Base-by-base conservation (phyloP, 495 filamentous ascomycete genomes). In the Rusavskia elegans region DNA sequence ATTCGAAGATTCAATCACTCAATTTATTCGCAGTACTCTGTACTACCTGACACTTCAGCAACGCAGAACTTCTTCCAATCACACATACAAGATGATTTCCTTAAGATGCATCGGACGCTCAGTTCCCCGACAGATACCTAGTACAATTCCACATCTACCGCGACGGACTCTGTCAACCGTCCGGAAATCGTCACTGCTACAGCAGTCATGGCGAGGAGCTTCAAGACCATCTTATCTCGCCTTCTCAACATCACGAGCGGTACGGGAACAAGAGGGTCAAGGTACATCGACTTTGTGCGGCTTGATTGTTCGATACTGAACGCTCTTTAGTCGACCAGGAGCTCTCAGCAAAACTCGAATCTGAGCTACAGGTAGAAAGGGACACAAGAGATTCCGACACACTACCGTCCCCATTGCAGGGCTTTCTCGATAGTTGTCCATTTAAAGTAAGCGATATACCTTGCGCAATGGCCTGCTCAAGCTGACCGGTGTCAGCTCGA, bases 331-430 rank as follows among this genome's bases (percentile, higher is more conserved):
- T 80, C 68, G 77, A 87, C 71, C 69, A 77, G 66, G 76, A 85
- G 66, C 78, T 94, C 66, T 72, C 80, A 58, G 69, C 80, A 53
- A 87, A 94, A 79, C 75, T 89, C 59, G 68, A 82, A 65, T 79
- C 76, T 59, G 85, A 96, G 74, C 72, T 89, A 55, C 69, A 80
- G 56, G 72, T 84, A 50, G 83, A 84, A 68, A 64, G 62, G 50
- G 69, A 71, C 45, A 65, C 63, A 53, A 74, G 77, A 64, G 76
- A 79, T 46, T 65, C 69, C 51, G 76, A 80, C 51, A 69, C 77
- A 30, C 55, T 78, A 50, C 79, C 83, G 29, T 63, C 71, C 14
- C 79, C 72, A 63, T 69, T 90, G 58, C 77, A 80, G 63, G 82
- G 85, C 59, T 90, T 81, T 65, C 65, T 89, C 16, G 77, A 85